Evolutionary conservation across 805 yeast species (phyloP).

Genomic region (Cyberlindnera euphorbiae): DNA sequence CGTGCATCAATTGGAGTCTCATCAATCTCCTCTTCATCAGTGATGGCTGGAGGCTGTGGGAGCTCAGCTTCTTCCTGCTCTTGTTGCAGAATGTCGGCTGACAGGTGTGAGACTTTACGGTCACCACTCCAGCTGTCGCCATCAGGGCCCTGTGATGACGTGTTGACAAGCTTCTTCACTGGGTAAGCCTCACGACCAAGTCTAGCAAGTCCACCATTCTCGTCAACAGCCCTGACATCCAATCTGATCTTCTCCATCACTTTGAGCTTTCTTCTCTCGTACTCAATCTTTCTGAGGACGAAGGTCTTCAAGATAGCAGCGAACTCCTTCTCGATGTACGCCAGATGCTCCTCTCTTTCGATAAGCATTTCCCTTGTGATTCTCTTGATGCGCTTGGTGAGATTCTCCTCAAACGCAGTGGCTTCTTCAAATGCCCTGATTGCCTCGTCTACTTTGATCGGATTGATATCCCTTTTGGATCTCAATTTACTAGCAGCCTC

Average conservation of each 20-base stretch:
- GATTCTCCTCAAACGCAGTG: conserved; percentile 65
- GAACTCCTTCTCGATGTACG: conserved; percentile 53
- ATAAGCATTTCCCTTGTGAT: conserved; percentile 81
- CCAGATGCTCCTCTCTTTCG: conserved; percentile 60
- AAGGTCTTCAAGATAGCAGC: conserved; percentile 50
- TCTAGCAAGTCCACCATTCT: conserved; percentile 74
- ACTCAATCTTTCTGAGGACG: conserved; percentile 71
- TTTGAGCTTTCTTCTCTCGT: conserved; percentile 74
- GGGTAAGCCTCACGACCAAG: conserved; percentile 69
- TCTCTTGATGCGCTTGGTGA: conserved; percentile 72
- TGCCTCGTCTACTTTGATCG: conserved; percentile 88
- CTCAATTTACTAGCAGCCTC: conserved; percentile 67
- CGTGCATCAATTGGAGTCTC: conserved; percentile 62
- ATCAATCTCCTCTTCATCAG: neutral
- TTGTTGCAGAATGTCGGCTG: conserved; percentile 13
- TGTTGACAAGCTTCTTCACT: conserved; percentile 14
- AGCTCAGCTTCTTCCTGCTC: conserved; percentile 8
- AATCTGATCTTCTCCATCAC: conserved; percentile 66
- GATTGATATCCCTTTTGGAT: conserved; percentile 70
- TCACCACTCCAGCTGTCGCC: conserved; percentile 64
- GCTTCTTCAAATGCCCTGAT: conserved; percentile 75
- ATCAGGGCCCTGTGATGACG: conserved; percentile 39
- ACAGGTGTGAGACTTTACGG: conserved; percentile 33
- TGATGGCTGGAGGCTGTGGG: conserved; percentile 3
- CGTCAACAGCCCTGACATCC: conserved; percentile 72